A percentile compares a stretch with the other conserved stretches of the same genome.
These are phyloP conservation scores for Boletus rex-veris DNA, from an alignment of 768 basidiomycete species.

Conservation along the genomic window DNA sequence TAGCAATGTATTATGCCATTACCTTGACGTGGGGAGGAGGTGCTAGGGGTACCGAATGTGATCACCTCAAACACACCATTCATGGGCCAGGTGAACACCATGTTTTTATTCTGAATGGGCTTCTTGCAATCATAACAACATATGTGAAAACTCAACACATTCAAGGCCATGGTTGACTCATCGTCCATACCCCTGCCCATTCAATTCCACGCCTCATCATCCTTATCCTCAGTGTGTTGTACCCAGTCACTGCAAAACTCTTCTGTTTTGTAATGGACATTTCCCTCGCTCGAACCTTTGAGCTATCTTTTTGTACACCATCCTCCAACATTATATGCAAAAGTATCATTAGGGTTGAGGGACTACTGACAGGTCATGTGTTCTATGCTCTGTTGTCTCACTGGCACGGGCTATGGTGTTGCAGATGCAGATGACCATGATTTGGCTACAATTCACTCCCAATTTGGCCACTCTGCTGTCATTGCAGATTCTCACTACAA, in stretches of 20 bases:
- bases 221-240: background rate
- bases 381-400: background rate
- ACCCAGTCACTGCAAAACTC: background rate
- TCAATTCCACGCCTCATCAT: background rate
- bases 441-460: background rate
- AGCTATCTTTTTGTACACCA: background rate
- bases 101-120: constrained; percentile 17
- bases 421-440: background rate
- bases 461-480: background rate
- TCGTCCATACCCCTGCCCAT: constrained; percentile 6
- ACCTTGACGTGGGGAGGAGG: constrained; percentile 16
- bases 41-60: constrained; percentile 12
- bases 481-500: background rate
- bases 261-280: background rate
- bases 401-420: background rate
- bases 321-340: background rate
- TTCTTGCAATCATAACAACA: constrained; percentile 2
- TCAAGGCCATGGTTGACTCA: constrained; percentile 6
- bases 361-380: background rate
- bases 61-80: constrained; percentile 10
- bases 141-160: constrained; percentile 14
- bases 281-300: background rate
- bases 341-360: background rate
- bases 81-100: background rate
- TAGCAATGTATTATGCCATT: constrained; percentile 7